Conservation (phyloP, 495 filamentous ascomycete genomes). For the Hyaloscypha variabilis region DNA sequence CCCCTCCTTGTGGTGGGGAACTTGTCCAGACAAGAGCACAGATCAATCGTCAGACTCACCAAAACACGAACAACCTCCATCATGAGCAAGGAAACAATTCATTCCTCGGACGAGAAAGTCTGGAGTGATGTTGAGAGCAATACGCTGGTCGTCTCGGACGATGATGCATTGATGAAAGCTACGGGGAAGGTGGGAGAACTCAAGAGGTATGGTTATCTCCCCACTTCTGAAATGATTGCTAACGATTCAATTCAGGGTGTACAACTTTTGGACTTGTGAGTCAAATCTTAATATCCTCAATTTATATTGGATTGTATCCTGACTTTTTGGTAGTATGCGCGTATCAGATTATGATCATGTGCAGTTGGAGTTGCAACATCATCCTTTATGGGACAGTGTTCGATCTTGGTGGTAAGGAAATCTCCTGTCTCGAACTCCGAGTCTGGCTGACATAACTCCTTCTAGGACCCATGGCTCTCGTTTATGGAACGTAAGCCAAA, state of each 20-base stretch:
- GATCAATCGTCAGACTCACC: neutral
- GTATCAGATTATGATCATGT: neutral
- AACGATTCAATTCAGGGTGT: neutral
- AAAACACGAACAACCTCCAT: neutral
- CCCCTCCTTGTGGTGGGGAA: neutral
- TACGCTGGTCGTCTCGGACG: neutral
- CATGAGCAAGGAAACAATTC: neutral
- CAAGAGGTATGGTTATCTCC: neutral
- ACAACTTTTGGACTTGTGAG: neutral
- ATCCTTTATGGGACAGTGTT: no score
- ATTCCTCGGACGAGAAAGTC: neutral
- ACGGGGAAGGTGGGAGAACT: neutral
- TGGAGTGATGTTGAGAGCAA: conserved; percentile 4
- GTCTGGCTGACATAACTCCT: no score
- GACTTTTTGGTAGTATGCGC: neutral
- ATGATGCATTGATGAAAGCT: conserved; percentile 2
- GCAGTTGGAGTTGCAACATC: neutral
- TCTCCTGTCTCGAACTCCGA: no score
- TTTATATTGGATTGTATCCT: neutral
- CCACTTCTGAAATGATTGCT: neutral
- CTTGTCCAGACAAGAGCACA: neutral
- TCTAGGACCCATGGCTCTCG: no score
- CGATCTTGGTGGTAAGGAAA: no score
- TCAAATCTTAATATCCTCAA: neutral
- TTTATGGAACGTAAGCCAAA: no score